These are phyloP conservation scores for Litsea cubeba DNA, from an alignment of 164 flowering plant species.

Conservation along the genomic window DNA sequence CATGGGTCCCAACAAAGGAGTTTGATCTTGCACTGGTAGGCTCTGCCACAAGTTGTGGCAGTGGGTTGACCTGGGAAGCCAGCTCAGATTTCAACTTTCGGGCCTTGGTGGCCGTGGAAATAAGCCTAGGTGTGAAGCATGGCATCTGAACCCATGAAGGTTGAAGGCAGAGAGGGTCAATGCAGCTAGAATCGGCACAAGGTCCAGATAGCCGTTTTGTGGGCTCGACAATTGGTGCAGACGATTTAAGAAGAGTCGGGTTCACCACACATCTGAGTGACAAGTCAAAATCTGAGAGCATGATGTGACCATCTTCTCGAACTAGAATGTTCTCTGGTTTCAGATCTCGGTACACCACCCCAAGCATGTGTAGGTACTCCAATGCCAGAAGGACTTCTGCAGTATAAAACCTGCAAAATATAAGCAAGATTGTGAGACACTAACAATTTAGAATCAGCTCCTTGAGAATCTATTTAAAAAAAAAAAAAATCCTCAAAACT, in stretches of 20 bases:
- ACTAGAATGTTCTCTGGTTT: slow-evolving; percentile 87
- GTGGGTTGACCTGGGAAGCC: slow-evolving; percentile 39
- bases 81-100: slow-evolving; percentile 41
- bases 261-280: slow-evolving; percentile 66
- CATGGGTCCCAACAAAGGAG: slow-evolving; percentile 91
- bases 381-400: slow-evolving; percentile 84
- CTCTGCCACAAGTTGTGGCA: slow-evolving; percentile 82
- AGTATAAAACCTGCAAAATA: slow-evolving; percentile 62
- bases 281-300: slow-evolving; percentile 87
- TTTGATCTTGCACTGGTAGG: slow-evolving; percentile 85
- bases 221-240: slow-evolving; percentile 33
- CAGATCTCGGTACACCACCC: slow-evolving; percentile 80
- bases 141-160: slow-evolving; percentile 67
- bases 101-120: slow-evolving; percentile 50
- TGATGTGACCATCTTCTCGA: slow-evolving; percentile 88
- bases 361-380: slow-evolving; percentile 93
- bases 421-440: neutral
- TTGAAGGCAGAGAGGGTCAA: slow-evolving; percentile 72
- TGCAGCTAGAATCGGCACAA: slow-evolving; percentile 60
- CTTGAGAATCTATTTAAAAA: too few species aligned
- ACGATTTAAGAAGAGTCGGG: slow-evolving; percentile 49
- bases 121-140: slow-evolving; percentile 65
- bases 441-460: neutral
- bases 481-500: too few species aligned
- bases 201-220: slow-evolving; percentile 37